Evolutionary conservation across 352 stramenopile species (phyloP), one percentile per base, ranked within the genome.

Genomic region (Thraustochytrium sp.): DNA sequence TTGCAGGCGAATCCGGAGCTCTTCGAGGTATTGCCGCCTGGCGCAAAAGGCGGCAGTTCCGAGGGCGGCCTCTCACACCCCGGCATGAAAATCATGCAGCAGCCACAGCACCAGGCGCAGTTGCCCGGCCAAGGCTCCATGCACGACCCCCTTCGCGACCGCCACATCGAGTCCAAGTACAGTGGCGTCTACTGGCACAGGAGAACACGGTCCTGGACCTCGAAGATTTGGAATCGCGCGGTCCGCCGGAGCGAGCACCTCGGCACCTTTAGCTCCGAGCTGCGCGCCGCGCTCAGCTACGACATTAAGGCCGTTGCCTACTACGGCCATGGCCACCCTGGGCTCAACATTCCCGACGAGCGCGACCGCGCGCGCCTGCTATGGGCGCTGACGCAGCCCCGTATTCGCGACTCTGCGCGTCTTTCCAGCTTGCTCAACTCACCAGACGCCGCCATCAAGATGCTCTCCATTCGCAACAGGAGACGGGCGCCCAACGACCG

Each of bases 241-340:
- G 29, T 40, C 34, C 23, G 13, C 9, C 59, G 59, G 23, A 72
- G 59, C 34, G 59, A 72, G 2, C 59, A 72, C n/a, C 59, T 72
- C 42, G 59, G 59, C 38, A 72, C 59, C 38, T 72, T 72, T 44
- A 72, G 59, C n/a, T 72, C 59, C 9, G 59, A 72, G 59, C 59
- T 72, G n/a, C 59, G 59, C 3, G 59, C 59, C 0, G 59, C 59
- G 13, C 59, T 72, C 23, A 72, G 59, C 59, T 72, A 72, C 38
- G 59, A 72, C 1, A 72, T 72, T 29, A 72, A 72, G 2, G 59
- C 59, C 18, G 59, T 72, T 18, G 29, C 37, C 23, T 72, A 72
- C 26, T 72, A 72, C 34, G 59, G 59, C 34, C 59, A 72, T 40
- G 59, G 59, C 4, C 42, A 31, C 59, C 3, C 16, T n/a, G 34